Percentiles rank a stretch among this genome's conserved stretches.
Evolutionary conservation across 495 filamentous ascomycete species (phyloP).

Genomic region (Wilcoxina mikolae): DNA sequence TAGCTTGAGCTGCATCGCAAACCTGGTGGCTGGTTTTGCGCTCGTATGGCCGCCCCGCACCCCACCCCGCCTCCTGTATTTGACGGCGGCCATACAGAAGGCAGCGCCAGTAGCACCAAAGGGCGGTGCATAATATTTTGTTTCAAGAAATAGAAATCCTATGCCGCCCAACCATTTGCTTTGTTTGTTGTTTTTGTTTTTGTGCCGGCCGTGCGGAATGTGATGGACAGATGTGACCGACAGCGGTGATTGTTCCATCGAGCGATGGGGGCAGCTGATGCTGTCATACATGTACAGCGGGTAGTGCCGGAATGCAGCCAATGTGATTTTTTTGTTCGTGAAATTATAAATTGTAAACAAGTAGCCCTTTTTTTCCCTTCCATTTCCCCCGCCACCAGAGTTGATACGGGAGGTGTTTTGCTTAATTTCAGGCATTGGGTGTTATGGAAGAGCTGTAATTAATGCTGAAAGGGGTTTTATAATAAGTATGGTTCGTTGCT

Average conservation of each 20-base stretch:
- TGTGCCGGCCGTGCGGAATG: not conserved
- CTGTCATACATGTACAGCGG: not conserved
- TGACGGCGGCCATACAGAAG: not conserved
- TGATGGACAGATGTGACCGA: not conserved
- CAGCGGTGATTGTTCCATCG: not conserved
- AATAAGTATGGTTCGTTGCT: no score
- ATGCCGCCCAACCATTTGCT: no score
- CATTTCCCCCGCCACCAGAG: no score
- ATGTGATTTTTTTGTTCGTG: not conserved
- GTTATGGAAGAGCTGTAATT: no score
- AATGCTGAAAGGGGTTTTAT: no score
- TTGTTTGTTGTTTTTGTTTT: not conserved
- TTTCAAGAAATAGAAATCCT: no score
- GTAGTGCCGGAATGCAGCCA: not conserved
- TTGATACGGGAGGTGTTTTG: no score
- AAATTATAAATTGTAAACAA: no score
- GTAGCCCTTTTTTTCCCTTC: no score
- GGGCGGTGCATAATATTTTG: no score
- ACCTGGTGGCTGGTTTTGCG: not conserved
- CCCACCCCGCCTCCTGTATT: not conserved
- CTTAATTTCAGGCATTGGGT: no score
- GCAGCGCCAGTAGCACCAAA: no score
- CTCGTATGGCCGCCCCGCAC: not conserved
- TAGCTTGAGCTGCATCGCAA: not conserved
- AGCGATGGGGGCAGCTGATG: not conserved